Percentiles rank a stretch among this genome's conserved stretches.
Evolutionary conservation across 441 rosid species (phyloP).

Genomic region (Theobroma grandiflorum): DNA sequence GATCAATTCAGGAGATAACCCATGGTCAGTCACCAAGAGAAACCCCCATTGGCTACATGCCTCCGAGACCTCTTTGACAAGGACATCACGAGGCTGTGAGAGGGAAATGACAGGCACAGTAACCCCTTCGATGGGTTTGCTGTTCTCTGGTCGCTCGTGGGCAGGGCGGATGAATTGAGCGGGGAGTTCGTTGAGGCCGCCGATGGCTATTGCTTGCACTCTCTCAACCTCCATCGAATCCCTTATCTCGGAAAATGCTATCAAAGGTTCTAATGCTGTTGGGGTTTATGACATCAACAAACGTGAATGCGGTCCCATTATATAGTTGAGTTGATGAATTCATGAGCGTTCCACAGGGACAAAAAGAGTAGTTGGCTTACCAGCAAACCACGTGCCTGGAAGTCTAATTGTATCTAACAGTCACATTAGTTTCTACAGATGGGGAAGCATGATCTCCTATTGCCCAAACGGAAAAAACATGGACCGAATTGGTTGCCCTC

Average conservation of each 20-base stretch:
- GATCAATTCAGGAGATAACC: slow-evolving; percentile 38
- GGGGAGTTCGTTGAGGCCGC: slow-evolving; percentile 36
- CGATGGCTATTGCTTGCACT: slow-evolving; percentile 42
- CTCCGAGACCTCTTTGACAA: slow-evolving; percentile 24
- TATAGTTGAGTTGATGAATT: not conserved
- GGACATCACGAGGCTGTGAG: slow-evolving; percentile 26
- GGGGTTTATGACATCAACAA: not conserved
- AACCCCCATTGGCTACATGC: slow-evolving; percentile 57
- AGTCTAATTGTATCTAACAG: not conserved
- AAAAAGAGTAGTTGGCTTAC: not conserved
- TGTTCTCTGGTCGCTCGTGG: slow-evolving; percentile 53
- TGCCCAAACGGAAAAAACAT: not conserved
- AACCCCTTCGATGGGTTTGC: slow-evolving; percentile 42
- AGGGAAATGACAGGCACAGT: slow-evolving; percentile 51
- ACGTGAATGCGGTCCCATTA: not conserved
- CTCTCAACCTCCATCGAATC: slow-evolving; percentile 40
- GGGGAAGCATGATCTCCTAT: not conserved
- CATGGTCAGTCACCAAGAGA: slow-evolving; percentile 46
- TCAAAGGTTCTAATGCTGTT: not conserved
- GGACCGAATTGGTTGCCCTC: not conserved
- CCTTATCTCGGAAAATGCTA: not conserved
- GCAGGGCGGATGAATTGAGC: slow-evolving; percentile 41
- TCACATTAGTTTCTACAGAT: not conserved
- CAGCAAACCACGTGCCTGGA: not conserved
- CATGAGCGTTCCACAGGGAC: not conserved